A percentile compares a stretch with the other conserved stretches of the same genome.
Evolutionary conservation across 73 alveolate species (phyloP).

Genomic region (Durusdinium trenchii): DNA sequence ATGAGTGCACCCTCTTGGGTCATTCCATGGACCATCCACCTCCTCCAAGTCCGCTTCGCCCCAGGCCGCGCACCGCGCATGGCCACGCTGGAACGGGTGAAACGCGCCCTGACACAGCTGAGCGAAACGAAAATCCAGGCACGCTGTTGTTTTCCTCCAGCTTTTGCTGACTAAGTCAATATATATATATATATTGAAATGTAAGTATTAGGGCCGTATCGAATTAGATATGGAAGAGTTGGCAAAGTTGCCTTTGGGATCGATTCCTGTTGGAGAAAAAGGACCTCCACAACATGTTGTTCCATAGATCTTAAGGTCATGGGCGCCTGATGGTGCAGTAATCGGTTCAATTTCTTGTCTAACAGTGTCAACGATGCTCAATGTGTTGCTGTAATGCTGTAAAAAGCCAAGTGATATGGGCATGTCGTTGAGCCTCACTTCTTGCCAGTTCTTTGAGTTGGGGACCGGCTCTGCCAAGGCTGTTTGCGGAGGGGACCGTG

Average conservation of each 20-base stretch:
- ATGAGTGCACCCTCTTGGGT: not conserved
- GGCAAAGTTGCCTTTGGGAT: not conserved
- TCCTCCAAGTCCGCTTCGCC: not conserved
- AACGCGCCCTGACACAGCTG: conserved; percentile 29
- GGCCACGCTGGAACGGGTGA: conserved; percentile 65
- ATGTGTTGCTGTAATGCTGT: too few relatives aligned
- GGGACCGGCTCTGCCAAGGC: too few relatives aligned
- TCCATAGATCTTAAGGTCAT: too few relatives aligned
- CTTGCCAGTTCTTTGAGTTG: too few relatives aligned
- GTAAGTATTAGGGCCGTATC: not conserved
- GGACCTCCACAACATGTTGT: too few relatives aligned
- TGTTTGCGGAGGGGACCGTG: too few relatives aligned
- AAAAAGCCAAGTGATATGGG: not conserved
- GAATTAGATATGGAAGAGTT: not conserved
- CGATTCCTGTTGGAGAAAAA: not conserved
- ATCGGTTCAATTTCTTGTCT: too few relatives aligned
- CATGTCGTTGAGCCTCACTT: not conserved
- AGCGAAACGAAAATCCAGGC: not conserved
- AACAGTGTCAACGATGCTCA: too few relatives aligned
- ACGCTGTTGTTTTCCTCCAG: not conserved
- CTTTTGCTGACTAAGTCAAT: not conserved
- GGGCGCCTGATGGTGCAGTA: too few relatives aligned
- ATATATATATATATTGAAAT: too few relatives aligned
- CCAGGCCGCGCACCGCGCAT: conserved; percentile 68
- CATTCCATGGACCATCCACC: not conserved